These are phyloP conservation scores for Candida arabinofermentans DNA, from an alignment of 805 yeast species.

Conservation along the genomic window DNA sequence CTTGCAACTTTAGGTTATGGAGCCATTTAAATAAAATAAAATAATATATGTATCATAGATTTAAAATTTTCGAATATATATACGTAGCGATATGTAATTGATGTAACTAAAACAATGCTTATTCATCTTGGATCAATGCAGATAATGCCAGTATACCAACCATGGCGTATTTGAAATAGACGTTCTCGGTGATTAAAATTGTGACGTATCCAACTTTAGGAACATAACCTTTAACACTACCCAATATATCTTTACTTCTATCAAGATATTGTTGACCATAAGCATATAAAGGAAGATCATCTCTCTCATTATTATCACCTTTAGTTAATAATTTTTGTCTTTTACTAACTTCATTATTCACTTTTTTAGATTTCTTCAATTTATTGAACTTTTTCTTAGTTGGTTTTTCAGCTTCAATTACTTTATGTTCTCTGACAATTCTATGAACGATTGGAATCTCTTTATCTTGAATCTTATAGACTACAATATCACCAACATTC, in stretches of 20 bases:
- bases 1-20: slow-evolving; percentile 27
- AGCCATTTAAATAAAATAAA: slow-evolving; percentile 4
- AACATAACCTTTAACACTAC: slow-evolving; percentile 88
- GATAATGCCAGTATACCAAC: slow-evolving; percentile 72
- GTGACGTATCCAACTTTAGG: slow-evolving; percentile 91
- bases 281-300: slow-evolving; percentile 84
- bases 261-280: slow-evolving; percentile 71
- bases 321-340: slow-evolving; percentile 77
- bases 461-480: slow-evolving; percentile 76
- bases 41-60: too few species aligned
- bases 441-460: slow-evolving; percentile 96
- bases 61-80: too few species aligned
- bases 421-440: slow-evolving; percentile 79
- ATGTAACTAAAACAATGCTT: slow-evolving; percentile 5
- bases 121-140: slow-evolving; percentile 59
- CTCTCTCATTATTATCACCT: slow-evolving; percentile 93
- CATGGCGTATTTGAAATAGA: slow-evolving; percentile 73
- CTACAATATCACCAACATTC: slow-evolving; percentile 89
- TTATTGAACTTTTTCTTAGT: slow-evolving; percentile 12
- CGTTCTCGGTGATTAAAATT: slow-evolving; percentile 84
- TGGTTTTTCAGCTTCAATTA: slow-evolving; percentile 19
- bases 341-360: slow-evolving; percentile 5
- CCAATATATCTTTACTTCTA: slow-evolving; percentile 74
- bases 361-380: slow-evolving; percentile 3
- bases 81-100: too few species aligned